Conservation (phyloP, 805 yeast species). For the Clavispora fructus region DNA sequence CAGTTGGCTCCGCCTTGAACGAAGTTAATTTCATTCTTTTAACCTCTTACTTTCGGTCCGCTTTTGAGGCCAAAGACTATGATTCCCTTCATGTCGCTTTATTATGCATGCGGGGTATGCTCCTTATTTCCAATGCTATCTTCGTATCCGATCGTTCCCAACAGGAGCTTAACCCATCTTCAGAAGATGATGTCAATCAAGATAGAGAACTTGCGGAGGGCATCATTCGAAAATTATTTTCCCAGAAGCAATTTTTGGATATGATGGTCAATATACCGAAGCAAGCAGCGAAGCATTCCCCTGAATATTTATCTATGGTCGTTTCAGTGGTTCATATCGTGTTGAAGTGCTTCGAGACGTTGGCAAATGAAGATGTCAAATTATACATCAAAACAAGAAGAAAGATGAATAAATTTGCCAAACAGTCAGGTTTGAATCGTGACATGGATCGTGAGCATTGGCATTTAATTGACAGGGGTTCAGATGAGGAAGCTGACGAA, state of each 20-base stretch:
- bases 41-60: constrained; percentile 39
- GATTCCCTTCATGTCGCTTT: constrained; percentile 66
- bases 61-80: constrained; percentile 43
- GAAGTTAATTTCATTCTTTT: constrained; percentile 57
- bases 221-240: constrained; percentile 64
- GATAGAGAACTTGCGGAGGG: constrained; percentile 49
- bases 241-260: constrained; percentile 55
- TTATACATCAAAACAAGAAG: constrained; percentile 45
- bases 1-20: constrained; percentile 52
- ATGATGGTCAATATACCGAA: constrained; percentile 56
- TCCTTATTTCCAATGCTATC: constrained; percentile 45
- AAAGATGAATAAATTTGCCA: constrained; percentile 27
- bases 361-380: constrained; percentile 51
- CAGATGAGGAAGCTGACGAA: constrained; percentile 24
- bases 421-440: constrained; percentile 12
- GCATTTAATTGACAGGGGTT: constrained; percentile 15
- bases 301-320: constrained; percentile 53
- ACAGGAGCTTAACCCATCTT: constrained; percentile 8
- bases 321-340: constrained; percentile 62
- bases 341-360: constrained; percentile 62
- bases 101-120: constrained; percentile 59
- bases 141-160: constrained; percentile 20
- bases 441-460: constrained; percentile 15
- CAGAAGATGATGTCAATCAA: constrained; percentile 39
- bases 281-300: constrained; percentile 57